phyloP scores from a whole-genome alignment of 352 stramenopile species.

The Pythium volutum region DNA sequence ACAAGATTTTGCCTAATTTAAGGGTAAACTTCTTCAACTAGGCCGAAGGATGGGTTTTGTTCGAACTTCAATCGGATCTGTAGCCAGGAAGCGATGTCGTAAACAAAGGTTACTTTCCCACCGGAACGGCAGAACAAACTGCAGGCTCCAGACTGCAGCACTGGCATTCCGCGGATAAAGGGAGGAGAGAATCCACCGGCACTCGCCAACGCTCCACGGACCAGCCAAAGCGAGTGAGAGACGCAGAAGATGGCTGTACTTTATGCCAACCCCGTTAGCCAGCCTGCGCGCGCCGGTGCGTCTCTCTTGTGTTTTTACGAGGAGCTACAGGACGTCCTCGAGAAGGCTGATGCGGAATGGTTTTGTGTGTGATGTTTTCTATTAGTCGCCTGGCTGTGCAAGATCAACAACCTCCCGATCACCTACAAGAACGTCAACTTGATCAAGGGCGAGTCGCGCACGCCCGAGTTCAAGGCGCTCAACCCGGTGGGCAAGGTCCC shows the following conservation, averaged over 20 bases:
- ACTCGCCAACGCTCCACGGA: neutral
- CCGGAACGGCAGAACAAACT: neutral
- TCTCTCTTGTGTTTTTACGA: neutral
- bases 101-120: no score
- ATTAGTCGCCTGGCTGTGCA: slow-evolving; percentile 67
- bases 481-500: slow-evolving; percentile 58
- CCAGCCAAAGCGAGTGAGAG: neutral
- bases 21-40: neutral
- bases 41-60: neutral
- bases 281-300: slow-evolving; percentile 57
- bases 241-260: slow-evolving; percentile 42
- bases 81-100: slow-evolving; percentile 1
- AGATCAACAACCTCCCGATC: slow-evolving; percentile 61
- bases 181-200: neutral
- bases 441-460: slow-evolving; percentile 47
- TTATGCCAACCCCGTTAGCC: slow-evolving; percentile 58
- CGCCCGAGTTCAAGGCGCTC: slow-evolving; percentile 44
- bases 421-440: slow-evolving; percentile 55
- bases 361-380: neutral
- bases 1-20: no score
- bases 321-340: neutral
- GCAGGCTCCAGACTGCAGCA: no score
- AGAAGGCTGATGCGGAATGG: neutral
- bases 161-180: neutral
- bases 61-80: slow-evolving; percentile 5